These are phyloP conservation scores for Rhododendron ferrugineum DNA, from an alignment of 148 eudicot species.

Conservation along the genomic window DNA sequence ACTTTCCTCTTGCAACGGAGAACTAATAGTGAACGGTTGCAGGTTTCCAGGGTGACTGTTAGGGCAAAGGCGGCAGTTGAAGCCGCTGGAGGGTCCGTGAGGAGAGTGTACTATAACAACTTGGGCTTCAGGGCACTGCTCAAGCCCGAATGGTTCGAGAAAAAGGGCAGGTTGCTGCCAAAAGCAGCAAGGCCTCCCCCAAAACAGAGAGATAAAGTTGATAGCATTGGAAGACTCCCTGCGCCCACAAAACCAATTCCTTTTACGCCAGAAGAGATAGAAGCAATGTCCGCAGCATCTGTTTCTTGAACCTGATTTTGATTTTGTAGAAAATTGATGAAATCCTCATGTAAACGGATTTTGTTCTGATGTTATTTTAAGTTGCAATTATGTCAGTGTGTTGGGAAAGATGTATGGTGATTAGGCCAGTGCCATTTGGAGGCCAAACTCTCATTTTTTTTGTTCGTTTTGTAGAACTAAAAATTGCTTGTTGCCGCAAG, in stretches of 20 bases:
- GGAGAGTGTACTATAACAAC: slow-evolving; percentile 85
- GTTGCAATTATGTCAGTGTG: background rate
- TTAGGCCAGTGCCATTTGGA: background rate
- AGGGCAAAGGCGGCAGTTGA: slow-evolving; percentile 90
- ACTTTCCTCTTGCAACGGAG: slow-evolving; percentile 30
- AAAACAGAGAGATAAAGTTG: slow-evolving; percentile 74
- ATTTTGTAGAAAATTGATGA: background rate
- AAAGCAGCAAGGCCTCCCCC: slow-evolving; percentile 79
- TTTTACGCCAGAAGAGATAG: slow-evolving; percentile 43
- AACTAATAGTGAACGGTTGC: background rate
- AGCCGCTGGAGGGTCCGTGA: slow-evolving; percentile 87
- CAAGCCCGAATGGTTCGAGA: slow-evolving; percentile 94
- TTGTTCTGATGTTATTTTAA: background rate
- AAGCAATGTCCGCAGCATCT: slow-evolving; percentile 18
- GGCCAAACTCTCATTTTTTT: background rate
- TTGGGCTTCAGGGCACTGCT: slow-evolving; percentile 83
- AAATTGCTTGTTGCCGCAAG: background rate
- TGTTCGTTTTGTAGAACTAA: background rate
- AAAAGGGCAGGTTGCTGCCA: slow-evolving; percentile 87
- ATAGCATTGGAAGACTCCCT: slow-evolving; percentile 90
- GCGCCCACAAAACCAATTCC: slow-evolving; percentile 87
- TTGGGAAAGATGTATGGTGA: background rate
- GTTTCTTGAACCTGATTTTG: slow-evolving; percentile 9
- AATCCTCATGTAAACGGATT: background rate
- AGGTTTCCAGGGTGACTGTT: slow-evolving; percentile 66